phyloP scores from a whole-genome alignment of 305 asterid species.

The Rubia tinctorum region DNA sequence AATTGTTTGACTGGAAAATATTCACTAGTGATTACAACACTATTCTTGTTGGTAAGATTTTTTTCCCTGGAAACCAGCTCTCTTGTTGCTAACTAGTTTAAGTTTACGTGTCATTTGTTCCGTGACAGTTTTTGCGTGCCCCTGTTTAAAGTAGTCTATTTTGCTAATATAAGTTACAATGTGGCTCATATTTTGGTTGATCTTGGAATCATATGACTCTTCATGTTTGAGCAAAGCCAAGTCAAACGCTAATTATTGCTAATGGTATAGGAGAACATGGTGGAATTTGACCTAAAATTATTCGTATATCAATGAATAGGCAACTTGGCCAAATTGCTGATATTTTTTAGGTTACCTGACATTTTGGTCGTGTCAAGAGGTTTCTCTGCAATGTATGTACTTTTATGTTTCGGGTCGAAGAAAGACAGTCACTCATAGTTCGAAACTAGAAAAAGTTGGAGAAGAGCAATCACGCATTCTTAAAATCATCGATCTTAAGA shows the following conservation, averaged over 20 bases:
- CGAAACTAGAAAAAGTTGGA: background rate
- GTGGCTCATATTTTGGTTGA: background rate
- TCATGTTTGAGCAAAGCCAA: background rate
- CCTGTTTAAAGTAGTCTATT: background rate
- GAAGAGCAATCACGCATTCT: background rate
- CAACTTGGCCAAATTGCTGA: background rate
- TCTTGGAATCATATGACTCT: too few species aligned
- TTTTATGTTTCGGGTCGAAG: too few species aligned
- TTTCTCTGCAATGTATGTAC: background rate
- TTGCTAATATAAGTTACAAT: background rate
- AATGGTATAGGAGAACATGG: background rate
- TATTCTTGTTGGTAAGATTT: too few species aligned
- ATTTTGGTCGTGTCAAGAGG: background rate
- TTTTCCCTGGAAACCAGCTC: too few species aligned
- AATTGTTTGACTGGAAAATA: conserved; percentile 4
- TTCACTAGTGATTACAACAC: background rate
- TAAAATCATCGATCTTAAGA: background rate
- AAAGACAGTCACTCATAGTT: too few species aligned
- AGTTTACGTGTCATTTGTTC: background rate
- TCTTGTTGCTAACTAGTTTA: background rate
- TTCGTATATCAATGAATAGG: too few species aligned
- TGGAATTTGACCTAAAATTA: background rate
- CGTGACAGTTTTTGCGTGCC: background rate
- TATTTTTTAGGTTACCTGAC: background rate
- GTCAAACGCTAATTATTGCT: background rate